Percentiles rank a stretch among this genome's conserved stretches.
Conservation (phyloP, 768 basidiomycete species). For the Sistotremastrum suecicum region DNA sequence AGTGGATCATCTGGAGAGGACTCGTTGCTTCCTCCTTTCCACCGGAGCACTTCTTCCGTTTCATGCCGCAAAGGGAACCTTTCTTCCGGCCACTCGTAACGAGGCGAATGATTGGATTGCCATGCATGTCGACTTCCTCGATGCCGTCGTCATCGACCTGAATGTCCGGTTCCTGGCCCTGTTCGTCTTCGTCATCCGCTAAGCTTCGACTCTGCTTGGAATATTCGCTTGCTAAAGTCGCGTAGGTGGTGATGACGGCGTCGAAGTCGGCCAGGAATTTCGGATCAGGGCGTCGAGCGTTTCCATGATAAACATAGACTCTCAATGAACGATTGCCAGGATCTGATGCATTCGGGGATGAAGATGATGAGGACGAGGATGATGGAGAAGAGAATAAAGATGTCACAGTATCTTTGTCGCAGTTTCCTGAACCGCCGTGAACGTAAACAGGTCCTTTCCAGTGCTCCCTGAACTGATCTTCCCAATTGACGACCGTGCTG, state of each 20-base stretch:
- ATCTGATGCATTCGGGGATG: conserved; percentile 1
- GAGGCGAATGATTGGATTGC: conserved; percentile 43
- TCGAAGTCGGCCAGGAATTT: conserved; percentile 85
- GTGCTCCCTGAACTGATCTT: conserved; percentile 95
- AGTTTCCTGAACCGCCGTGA: conserved; percentile 48
- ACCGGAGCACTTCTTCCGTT: conserved; percentile 41
- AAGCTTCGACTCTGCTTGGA: conserved; percentile 73
- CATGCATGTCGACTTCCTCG: conserved; percentile 53
- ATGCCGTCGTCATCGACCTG: conserved; percentile 51
- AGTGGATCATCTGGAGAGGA: conserved; percentile 85
- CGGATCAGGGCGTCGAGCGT: conserved; percentile 75
- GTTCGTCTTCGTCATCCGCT: conserved; percentile 51
- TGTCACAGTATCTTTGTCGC: conserved; percentile 17
- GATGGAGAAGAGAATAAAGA: conserved; percentile 21
- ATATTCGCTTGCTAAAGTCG: conserved; percentile 88
- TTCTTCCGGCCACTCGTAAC: conserved; percentile 50
- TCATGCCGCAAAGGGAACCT: conserved; percentile 23
- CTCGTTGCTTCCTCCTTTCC: conserved; percentile 46
- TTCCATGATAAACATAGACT: conserved; percentile 94
- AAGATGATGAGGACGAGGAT: conserved; percentile 18
- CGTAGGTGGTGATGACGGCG: conserved; percentile 94
- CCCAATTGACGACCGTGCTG: conserved; percentile 97
- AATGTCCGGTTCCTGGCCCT: conserved; percentile 31
- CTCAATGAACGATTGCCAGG: conserved; percentile 32
- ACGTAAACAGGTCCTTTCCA: conserved; percentile 83